Percentiles rank a stretch among this genome's conserved stretches.
Evolutionary conservation across 306 rosid genomes (phyloP).

Genomic region (Quercus engelmannii): DNA sequence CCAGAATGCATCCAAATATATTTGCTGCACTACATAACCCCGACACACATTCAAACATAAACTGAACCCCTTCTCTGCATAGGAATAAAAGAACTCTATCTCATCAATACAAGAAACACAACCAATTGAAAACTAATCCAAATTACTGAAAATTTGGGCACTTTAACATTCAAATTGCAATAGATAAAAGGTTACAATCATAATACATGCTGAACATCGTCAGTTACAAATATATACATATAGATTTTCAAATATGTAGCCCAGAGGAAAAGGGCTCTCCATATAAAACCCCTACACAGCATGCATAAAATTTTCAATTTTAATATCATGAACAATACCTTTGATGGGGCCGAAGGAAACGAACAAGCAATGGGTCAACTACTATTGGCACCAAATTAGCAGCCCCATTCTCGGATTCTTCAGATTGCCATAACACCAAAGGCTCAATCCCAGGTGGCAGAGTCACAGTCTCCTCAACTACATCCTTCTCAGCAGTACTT

Average conservation of each 20-base stretch:
- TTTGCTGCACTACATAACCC: constrained; percentile 55
- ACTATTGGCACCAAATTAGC: constrained; percentile 37
- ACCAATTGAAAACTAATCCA: background rate
- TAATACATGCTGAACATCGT: background rate
- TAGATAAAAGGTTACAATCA: background rate
- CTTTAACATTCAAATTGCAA: background rate
- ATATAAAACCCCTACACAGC: background rate
- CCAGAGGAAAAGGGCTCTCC: background rate
- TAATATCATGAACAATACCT: constrained; percentile 41
- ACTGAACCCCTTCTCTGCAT: constrained; percentile 97
- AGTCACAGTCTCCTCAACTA: constrained; percentile 37
- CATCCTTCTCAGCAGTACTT: constrained; percentile 28
- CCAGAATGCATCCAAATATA: constrained; percentile 89
- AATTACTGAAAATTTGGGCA: background rate
- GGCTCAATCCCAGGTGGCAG: constrained; percentile 79
- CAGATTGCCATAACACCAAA: constrained; percentile 80
- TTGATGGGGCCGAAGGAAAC: constrained; percentile 89
- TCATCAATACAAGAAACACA: constrained; percentile 5
- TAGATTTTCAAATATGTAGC: background rate
- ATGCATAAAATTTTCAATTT: background rate
- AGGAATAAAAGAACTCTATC: constrained; percentile 9
- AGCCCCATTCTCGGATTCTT: constrained; percentile 34
- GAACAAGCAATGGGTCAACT: constrained; percentile 85
- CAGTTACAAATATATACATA: background rate
- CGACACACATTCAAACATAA: constrained; percentile 90